These are phyloP conservation scores for Vigna hirtella DNA, from an alignment of 306 rosid genomes.

Conservation along the genomic window DNA sequence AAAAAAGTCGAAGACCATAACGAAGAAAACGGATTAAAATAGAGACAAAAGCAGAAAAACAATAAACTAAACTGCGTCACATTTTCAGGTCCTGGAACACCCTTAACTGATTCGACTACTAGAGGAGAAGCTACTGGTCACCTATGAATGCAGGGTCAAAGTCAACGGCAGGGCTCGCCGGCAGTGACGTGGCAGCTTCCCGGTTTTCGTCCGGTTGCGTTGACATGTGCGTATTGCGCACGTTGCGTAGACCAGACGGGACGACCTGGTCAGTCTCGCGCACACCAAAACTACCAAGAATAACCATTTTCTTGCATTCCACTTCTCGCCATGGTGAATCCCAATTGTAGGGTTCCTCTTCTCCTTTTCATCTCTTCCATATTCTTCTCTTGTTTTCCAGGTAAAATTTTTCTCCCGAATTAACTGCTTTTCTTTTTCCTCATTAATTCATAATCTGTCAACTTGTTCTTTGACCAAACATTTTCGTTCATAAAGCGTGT, in stretches of 20 bases:
- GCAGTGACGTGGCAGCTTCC: neutral
- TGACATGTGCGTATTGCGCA: slow-evolving; percentile 42
- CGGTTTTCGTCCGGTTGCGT: neutral
- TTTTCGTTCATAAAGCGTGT: neutral
- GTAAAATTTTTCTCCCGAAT: slow-evolving; percentile 41
- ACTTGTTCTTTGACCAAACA: neutral
- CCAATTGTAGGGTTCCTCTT: slow-evolving; percentile 43
- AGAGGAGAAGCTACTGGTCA: neutral
- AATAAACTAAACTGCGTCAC: no score
- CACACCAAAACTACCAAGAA: neutral
- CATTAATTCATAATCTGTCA: neutral
- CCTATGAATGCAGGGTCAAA: neutral
- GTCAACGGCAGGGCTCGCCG: neutral
- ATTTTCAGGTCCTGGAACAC: no score
- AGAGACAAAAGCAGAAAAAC: no score
- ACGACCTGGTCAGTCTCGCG: slow-evolving; percentile 38
- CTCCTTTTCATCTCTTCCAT: slow-evolving; percentile 45
- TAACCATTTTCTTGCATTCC: slow-evolving; percentile 27
- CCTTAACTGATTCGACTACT: no score
- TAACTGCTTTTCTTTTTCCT: neutral
- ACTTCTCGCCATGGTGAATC: slow-evolving; percentile 54
- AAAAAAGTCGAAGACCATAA: no score
- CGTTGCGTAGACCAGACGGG: slow-evolving; percentile 36
- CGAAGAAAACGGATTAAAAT: no score
- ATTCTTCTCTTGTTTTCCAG: slow-evolving; percentile 58